Conservation (phyloP, 73 alveolate species). For the Blepharisma japonicum region DNA sequence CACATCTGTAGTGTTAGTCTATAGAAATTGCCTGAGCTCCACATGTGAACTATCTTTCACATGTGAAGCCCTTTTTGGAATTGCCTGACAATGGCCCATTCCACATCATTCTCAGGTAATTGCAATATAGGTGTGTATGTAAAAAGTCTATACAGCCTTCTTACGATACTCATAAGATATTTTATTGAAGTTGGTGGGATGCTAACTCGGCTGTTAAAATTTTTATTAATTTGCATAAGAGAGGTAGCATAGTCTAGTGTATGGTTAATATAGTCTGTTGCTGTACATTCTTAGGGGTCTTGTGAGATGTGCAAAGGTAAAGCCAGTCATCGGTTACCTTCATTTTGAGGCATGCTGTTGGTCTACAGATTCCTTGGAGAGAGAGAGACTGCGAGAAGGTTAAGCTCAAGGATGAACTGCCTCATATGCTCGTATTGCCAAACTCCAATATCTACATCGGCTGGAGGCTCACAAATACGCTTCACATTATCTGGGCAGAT, state of each 20-base stretch:
- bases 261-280: constrained; percentile 98
- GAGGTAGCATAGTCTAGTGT: constrained; percentile 90
- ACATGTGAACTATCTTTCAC: too few species aligned
- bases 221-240: constrained; percentile 80
- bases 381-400: constrained; percentile 89
- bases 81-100: too few species aligned
- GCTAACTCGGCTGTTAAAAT: constrained; percentile 51
- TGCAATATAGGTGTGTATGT: too few species aligned
- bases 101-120: too few species aligned
- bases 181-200: constrained; percentile 22
- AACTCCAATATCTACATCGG: constrained; percentile 88
- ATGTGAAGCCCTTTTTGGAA: too few species aligned
- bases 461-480: constrained; percentile 93
- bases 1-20: too few species aligned
- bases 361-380: constrained; percentile 91
- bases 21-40: too few species aligned
- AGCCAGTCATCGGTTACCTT: constrained; percentile 99
- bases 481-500: constrained; percentile 87
- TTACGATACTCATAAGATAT: constrained; percentile 75
- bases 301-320: constrained; percentile 96
- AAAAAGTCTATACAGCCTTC: constrained; percentile 94
- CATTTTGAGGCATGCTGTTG: constrained; percentile 95
- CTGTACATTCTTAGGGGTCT: constrained; percentile 96
- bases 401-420: constrained; percentile 90
- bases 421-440: constrained; percentile 98